phyloP scores from a whole-genome alignment of 352 stramenopile species.

The Blastocystis sp. region DNA sequence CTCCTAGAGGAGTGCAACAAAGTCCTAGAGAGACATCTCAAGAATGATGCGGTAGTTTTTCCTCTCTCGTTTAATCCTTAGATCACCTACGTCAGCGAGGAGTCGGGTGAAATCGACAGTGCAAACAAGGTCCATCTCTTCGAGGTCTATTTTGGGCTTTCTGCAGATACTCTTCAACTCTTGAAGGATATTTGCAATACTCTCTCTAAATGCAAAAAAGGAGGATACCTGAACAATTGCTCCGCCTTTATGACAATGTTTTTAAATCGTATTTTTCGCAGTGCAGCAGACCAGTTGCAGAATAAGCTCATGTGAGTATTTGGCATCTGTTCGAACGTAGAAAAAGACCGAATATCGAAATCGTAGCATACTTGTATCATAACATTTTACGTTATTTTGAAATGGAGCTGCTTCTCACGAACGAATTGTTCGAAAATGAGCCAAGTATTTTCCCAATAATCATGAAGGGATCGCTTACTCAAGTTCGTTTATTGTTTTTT shows the following conservation, averaged over 20 bases:
- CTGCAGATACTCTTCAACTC: not conserved
- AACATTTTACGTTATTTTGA: not conserved
- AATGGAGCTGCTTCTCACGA: conserved; percentile 17
- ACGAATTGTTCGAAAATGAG: conserved; percentile 4
- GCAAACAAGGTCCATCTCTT: not conserved
- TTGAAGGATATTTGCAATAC: conserved; percentile 33
- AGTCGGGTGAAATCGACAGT: not conserved
- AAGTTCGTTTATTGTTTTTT: not conserved
- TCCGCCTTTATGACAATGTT: conserved; percentile 21
- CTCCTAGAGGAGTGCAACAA: conserved; percentile 13
- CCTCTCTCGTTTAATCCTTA: not conserved
- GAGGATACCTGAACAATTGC: conserved; percentile 5
- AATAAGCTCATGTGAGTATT: not conserved
- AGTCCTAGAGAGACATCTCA: not conserved
- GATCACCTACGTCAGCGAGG: not conserved
- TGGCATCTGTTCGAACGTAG: not conserved
- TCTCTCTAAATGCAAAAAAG: not conserved
- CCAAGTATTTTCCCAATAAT: not conserved
- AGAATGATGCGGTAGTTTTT: not conserved
- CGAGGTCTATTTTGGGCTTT: conserved; percentile 17
- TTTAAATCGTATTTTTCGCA: conserved; percentile 2
- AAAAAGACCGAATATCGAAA: conserved; percentile 1
- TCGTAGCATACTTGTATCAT: conserved; percentile 7
- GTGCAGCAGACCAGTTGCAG: not conserved
- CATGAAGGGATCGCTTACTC: not conserved